These are phyloP conservation scores for Crepidotus sp. DNA, from an alignment of 1,284 basidiomycete species.

Conservation along the genomic window DNA sequence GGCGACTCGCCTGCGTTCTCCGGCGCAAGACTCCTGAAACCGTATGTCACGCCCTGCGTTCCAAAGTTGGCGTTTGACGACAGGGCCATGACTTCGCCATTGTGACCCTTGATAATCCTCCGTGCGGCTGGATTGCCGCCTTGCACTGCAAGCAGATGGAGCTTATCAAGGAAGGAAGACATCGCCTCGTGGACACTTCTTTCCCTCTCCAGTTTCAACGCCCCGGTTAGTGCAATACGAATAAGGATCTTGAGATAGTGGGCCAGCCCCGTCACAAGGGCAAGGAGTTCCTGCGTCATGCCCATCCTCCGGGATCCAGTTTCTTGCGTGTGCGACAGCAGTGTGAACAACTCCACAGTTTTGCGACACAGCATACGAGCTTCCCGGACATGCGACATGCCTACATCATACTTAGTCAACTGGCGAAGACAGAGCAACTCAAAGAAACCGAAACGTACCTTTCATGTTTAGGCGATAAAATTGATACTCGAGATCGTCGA, in stretches of 20 bases:
- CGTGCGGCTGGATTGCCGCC: conserved; percentile 73
- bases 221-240: conserved; percentile 92
- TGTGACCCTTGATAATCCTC: conserved; percentile 57
- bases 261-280: conserved; percentile 95
- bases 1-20: conserved; percentile 85
- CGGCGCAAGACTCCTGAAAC: conserved; percentile 81
- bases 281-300: conserved; percentile 95
- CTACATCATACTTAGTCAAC: conserved; percentile 37
- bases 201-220: conserved; percentile 92
- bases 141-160: conserved; percentile 87
- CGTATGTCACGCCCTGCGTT: conserved; percentile 77
- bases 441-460: conserved; percentile 44
- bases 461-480: conserved; percentile 79
- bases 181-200: conserved; percentile 77
- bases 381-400: conserved; percentile 97
- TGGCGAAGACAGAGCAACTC: not conserved
- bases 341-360: conserved; percentile 96
- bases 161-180: conserved; percentile 82
- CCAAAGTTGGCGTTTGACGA: conserved; percentile 48
- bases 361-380: conserved; percentile 98
- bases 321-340: conserved; percentile 94
- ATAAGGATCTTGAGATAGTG: conserved; percentile 99
- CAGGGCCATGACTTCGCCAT: conserved; percentile 46
- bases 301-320: conserved; percentile 83
- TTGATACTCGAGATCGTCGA: conserved; percentile 91